A percentile compares a stretch with the other conserved stretches of the same genome.
These are phyloP conservation scores for Botryotinia narcissicola DNA, from an alignment of 2,329 filamentous ascomycete genomes.

Conservation along the genomic window DNA sequence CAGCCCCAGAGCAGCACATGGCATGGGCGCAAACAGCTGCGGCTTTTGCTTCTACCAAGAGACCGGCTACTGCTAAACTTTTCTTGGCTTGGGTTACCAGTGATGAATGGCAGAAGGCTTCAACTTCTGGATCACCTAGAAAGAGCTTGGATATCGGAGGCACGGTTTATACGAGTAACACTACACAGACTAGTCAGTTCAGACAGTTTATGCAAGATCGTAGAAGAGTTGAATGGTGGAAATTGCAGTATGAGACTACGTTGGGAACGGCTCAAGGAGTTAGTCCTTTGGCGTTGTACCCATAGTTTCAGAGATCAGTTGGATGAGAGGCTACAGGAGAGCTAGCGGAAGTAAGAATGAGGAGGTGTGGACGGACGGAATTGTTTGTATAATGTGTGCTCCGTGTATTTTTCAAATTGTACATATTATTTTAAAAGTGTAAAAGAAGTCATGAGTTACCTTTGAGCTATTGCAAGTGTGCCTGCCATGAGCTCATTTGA, in stretches of 20 bases:
- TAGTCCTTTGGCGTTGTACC: neutral
- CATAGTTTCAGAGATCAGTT: neutral
- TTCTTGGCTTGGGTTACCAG: constrained; percentile 8
- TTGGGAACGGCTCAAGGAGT: neutral
- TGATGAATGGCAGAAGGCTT: neutral
- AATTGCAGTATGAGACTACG: neutral
- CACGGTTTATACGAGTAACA: neutral
- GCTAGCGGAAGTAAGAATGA: too few species aligned
- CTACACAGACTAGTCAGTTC: neutral
- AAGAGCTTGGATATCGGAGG: constrained; percentile 7
- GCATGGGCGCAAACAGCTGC: neutral
- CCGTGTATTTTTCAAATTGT: neutral
- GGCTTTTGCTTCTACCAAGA: neutral
- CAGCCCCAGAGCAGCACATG: constrained; percentile 1
- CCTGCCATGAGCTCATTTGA: too few species aligned
- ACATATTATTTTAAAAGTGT: neutral
- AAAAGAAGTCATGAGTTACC: too few species aligned
- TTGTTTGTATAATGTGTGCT: neutral
- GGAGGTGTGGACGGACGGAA: too few species aligned
- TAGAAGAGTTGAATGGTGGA: neutral
- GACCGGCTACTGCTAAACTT: neutral
- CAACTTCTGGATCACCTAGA: neutral
- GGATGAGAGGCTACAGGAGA: too few species aligned
- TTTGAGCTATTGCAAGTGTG: too few species aligned
- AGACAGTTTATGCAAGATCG: constrained; percentile 11